A percentile compares a stretch with the other conserved stretches of the same genome.
Conservation (phyloP, 2,329 filamentous ascomycete species). For the Drechslerella coelobrocha region DNA sequence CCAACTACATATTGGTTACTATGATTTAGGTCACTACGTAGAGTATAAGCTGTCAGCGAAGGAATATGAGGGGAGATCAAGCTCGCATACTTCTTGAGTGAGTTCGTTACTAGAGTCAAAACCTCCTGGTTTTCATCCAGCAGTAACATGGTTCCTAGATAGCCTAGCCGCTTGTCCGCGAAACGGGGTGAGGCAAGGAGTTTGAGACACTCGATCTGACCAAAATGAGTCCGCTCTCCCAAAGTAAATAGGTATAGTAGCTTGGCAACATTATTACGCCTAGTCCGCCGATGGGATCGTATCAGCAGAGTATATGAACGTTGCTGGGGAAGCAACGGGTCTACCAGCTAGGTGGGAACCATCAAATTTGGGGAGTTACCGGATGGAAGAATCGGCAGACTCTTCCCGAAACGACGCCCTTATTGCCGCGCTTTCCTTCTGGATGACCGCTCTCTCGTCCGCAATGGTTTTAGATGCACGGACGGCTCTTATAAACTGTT, state of each 20-base stretch:
- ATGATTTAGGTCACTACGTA: slow-evolving; percentile 83
- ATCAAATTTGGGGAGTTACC: slow-evolving; percentile 69
- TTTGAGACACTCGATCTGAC: slow-evolving; percentile 98
- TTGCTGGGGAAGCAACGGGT: neutral
- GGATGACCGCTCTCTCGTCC: slow-evolving; percentile 96
- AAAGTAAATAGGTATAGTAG: slow-evolving; percentile 97
- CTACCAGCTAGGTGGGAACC: too few relatives aligned
- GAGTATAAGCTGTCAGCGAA: neutral
- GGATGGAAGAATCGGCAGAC: slow-evolving; percentile 86
- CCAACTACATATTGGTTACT: slow-evolving; percentile 99
- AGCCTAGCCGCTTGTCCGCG: slow-evolving; percentile 94
- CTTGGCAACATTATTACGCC: slow-evolving; percentile 98
- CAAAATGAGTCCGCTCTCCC: slow-evolving; percentile 96
- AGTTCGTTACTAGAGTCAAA: slow-evolving; percentile 94
- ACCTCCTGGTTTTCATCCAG: slow-evolving; percentile 99
- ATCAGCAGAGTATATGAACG: slow-evolving; percentile 16
- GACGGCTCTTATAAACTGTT: slow-evolving; percentile 99
- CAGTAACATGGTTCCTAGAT: slow-evolving; percentile 92
- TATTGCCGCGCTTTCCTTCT: slow-evolving; percentile 98
- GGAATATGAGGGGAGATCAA: neutral
- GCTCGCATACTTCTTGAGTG: slow-evolving; percentile 81
- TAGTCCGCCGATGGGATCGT: slow-evolving; percentile 58
- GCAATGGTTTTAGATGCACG: slow-evolving; percentile 98
- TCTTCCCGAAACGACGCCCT: slow-evolving; percentile 97
- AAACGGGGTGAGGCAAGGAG: slow-evolving; percentile 95